Evolutionary conservation across 164 flowering plant genomes (phyloP).

Genomic region (Aristolochia californica): DNA sequence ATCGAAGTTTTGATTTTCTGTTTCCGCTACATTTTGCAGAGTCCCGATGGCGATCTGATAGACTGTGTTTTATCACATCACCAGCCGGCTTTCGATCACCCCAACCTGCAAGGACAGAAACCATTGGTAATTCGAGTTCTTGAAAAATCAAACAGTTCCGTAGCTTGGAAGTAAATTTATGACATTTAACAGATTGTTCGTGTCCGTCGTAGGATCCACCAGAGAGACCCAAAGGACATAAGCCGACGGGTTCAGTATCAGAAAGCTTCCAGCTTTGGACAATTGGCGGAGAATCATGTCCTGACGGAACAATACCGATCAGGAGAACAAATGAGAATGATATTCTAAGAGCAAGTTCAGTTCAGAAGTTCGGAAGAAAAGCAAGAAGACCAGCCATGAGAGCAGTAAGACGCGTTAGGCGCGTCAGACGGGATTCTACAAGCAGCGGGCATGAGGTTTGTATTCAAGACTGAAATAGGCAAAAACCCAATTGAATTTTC

Average conservation of each 20-base stretch:
- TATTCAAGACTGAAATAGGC: conserved; percentile 1
- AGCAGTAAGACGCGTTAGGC: conserved; percentile 26
- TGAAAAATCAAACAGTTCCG: background rate
- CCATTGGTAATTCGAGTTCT: conserved; percentile 49
- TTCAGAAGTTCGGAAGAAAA: conserved; percentile 63
- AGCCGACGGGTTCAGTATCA: conserved; percentile 11
- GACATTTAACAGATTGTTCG: background rate
- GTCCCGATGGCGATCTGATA: conserved; percentile 92
- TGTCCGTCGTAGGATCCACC: conserved; percentile 59
- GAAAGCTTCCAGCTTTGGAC: conserved; percentile 71
- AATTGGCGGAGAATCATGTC: conserved; percentile 58
- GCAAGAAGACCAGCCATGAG: conserved; percentile 13
- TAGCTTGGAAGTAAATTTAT: background rate
- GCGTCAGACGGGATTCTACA: conserved; percentile 52
- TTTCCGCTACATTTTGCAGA: conserved; percentile 33
- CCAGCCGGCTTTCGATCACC: conserved; percentile 99
- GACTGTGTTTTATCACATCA: conserved; percentile 79
- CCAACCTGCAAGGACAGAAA: conserved; percentile 64
- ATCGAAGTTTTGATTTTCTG: background rate
- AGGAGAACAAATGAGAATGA: conserved; percentile 83
- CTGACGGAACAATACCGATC: conserved; percentile 83
- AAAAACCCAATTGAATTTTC: background rate
- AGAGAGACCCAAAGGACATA: conserved; percentile 57
- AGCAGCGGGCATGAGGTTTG: conserved; percentile 92
- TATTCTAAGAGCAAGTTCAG: conserved; percentile 54